Conservation (phyloP, 371 early-diverging fungal genomes). For the Haplosporangium sp. region DNA sequence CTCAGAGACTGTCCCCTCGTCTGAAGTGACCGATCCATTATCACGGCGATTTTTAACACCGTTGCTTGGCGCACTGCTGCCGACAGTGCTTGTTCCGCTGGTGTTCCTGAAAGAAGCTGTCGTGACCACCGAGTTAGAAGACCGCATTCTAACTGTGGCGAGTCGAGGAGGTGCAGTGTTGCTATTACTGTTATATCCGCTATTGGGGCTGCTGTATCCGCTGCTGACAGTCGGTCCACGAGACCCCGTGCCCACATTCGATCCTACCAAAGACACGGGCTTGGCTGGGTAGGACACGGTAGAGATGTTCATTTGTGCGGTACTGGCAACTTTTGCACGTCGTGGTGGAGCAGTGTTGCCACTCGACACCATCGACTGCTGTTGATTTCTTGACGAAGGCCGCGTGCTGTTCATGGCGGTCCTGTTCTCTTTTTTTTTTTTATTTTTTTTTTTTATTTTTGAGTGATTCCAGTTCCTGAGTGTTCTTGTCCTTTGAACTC, state of each 20-base stretch:
- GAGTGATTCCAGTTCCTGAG: too few relatives aligned
- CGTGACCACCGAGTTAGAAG: slow-evolving; percentile 31
- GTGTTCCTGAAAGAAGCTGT: slow-evolving; percentile 24
- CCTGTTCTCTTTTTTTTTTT: background rate
- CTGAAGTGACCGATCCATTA: slow-evolving; percentile 40
- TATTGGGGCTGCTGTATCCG: slow-evolving; percentile 6
- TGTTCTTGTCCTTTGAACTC: too few relatives aligned
- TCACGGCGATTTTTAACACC: slow-evolving; percentile 8
- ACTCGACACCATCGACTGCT: slow-evolving; percentile 2
- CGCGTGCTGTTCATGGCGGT: slow-evolving; percentile 36
- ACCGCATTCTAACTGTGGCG: slow-evolving; percentile 18
- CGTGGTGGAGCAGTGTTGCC: slow-evolving; percentile 15
- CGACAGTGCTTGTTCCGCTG: slow-evolving; percentile 4
- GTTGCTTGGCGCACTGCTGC: background rate
- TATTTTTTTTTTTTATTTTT: background rate
- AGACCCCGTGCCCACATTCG: slow-evolving; percentile 9
- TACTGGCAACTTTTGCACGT: slow-evolving; percentile 35
- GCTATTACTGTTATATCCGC: background rate
- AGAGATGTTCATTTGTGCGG: slow-evolving; percentile 44
- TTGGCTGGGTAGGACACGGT: slow-evolving; percentile 13
- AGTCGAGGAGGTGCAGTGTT: slow-evolving; percentile 11
- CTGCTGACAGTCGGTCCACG: background rate
- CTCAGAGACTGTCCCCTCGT: slow-evolving; percentile 42
- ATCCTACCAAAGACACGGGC: slow-evolving; percentile 6
- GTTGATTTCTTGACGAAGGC: slow-evolving; percentile 35